Evolutionary conservation across 176 grass and related monocot genomes (phyloP).

Genomic region (Triticum urartu): DNA sequence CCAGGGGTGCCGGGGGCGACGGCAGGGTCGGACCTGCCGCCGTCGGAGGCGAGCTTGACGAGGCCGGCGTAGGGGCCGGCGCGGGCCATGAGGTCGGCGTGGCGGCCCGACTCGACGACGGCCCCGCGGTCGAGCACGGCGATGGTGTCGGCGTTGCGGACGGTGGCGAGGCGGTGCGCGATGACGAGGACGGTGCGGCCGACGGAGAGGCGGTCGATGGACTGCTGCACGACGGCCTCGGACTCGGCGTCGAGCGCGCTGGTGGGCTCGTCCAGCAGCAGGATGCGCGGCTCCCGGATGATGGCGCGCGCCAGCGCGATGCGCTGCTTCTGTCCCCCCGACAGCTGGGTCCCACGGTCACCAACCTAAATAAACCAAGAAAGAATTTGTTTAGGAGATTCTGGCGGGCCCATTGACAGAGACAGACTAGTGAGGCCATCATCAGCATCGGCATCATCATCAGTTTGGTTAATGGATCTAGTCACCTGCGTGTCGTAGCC

Average conservation of each 20-base stretch:
- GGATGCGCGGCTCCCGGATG: conserved; percentile 53
- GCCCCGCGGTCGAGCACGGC: conserved; percentile 51
- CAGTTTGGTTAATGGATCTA: neutral
- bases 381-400: neutral
- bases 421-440: too few species aligned
- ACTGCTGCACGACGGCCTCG: conserved; percentile 63
- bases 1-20: neutral
- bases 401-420: too few species aligned
- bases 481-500: conserved; percentile 68
- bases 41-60: conserved; percentile 39
- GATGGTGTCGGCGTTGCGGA: conserved; percentile 55
- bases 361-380: conserved; percentile 40
- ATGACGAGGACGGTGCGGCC: conserved; percentile 60
- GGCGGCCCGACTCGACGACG: conserved; percentile 53
- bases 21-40: neutral
- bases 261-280: conserved; percentile 75
- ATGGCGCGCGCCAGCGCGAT: conserved; percentile 65
- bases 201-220: conserved; percentile 45
- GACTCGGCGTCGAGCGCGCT: conserved; percentile 69
- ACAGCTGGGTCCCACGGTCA: conserved; percentile 59
- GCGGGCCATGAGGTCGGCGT: conserved; percentile 39
- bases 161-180: conserved; percentile 63
- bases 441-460: too few species aligned
- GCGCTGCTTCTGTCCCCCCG: conserved; percentile 75
- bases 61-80: conserved; percentile 41